Base-by-base conservation (phyloP, 139 green algal species). In the Yamagishiella unicocca region DNA sequence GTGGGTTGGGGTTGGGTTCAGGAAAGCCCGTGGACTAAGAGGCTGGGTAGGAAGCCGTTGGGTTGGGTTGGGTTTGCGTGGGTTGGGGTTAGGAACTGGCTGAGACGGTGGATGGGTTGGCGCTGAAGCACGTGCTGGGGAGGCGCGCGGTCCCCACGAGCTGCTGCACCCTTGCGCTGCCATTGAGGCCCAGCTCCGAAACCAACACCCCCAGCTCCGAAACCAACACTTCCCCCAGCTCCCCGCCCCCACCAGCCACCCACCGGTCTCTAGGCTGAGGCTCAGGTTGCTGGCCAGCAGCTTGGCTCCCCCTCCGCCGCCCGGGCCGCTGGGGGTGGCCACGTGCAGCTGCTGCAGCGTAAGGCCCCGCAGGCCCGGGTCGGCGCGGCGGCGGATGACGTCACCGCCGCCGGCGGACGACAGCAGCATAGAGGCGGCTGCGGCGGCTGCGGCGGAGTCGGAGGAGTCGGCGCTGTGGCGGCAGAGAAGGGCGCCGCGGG, bases 231-330 rank as follows among this genome's bases (percentile, higher is more conserved):
- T 12, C 38, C 22, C 68, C 7, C 68, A 33, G 7, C 37, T 21
- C 24, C 54, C 37, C 75, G 6, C 37, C 33, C 53, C 53, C n/a
- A 1, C 33, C 38, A 73, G 10, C 27, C 42, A 31, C 87, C 19
- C 80, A 90, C 87, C 87, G 25, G 79, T 42, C 43, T 78, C 66
- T 31, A 87, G 64, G 5, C 21, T 45, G 7, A 87, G 66, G 45
- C 45, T 79, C 45, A 87, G 31, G 24, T 62, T 45, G 1, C n/a
- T 43, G 31, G 45, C 45, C 33, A 87, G 62, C 81, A 87, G 45
- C 45, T 25, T 21, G 4, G 7, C 33, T 0, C 55, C 79, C 35
- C 53, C 55, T 19, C 54, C 77, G 25, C 3, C 38, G 8, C 55
- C 77, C 0, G 45, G 9, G 19, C 58, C 78, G 0, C 64, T 53